Evolutionary conservation across 306 rosid species (phyloP).

Genomic region (Sechiopsis laciniata): DNA sequence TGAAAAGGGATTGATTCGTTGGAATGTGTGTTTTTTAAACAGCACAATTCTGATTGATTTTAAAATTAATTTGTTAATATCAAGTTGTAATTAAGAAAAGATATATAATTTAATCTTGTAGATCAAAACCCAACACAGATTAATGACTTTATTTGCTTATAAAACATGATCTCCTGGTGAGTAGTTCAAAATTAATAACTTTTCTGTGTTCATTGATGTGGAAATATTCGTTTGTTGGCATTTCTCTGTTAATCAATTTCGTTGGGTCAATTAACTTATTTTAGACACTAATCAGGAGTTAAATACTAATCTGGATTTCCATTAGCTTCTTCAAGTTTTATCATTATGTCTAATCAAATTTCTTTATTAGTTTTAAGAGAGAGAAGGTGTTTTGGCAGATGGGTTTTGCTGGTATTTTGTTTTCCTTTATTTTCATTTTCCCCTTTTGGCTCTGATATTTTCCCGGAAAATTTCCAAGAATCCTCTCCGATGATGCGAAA

Average conservation of each 20-base stretch:
- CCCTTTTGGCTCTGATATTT: not conserved
- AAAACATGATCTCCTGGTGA: not conserved
- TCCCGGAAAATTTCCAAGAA: not conserved
- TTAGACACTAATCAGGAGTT: not conserved
- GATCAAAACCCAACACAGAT: not conserved
- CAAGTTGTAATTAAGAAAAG: not conserved
- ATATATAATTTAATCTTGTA: not conserved
- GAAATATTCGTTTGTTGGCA: not conserved
- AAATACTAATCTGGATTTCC: not conserved
- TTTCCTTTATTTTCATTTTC: not conserved
- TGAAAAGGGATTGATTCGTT: not conserved
- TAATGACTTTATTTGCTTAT: not conserved
- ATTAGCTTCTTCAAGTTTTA: not conserved
- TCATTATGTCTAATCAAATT: not conserved
- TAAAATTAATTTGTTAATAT: too few species aligned
- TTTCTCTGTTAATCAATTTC: not conserved
- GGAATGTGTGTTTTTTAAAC: constrained; percentile 1
- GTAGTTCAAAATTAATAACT: not conserved
- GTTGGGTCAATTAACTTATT: not conserved
- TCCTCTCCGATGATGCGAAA: not conserved
- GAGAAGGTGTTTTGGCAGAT: not conserved
- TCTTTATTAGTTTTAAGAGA: not conserved
- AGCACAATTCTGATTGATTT: not conserved
- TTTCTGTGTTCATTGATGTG: not conserved
- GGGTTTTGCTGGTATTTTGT: too few species aligned